Evolutionary conservation across 2,329 filamentous ascomycete species (phyloP), one percentile per base, ranked within the genome.

Genomic region (Fusarium oxysporum): DNA sequence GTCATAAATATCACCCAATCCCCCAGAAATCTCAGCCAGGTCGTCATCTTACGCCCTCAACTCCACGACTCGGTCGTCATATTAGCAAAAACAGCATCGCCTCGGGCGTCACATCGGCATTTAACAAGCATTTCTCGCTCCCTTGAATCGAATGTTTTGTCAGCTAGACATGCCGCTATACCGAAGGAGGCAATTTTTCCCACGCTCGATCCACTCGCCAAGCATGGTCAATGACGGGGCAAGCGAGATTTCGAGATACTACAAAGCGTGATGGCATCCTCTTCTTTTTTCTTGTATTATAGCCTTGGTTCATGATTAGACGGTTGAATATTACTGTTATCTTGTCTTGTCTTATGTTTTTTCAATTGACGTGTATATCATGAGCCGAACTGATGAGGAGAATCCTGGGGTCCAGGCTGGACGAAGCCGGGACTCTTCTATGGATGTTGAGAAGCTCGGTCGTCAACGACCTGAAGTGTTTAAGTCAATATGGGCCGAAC

Each of bases 371-470:
- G 9, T 23, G 16, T 25, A 51, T 35, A 53, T 30, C 23, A 76
- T 76, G 74, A 55, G 32, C 19, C 53, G 35, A 32, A 37, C 44
- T 19, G 74, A 76, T 23, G 68, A 72, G 40, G 75, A 78, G 50
- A 65, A 56, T 13, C n/a, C 38, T 10, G 64, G 56, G 11, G 51
- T 51, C 40, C 63, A 53, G 5, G n/a, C 57, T 45, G 63, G 60
- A 37, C 56, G 25, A 4, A 25, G 61, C 17, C 59, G 68, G 23
- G 62, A 65, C n/a, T 53, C 67, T 9, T 61, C 55, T 2, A 55
- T 71, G 12, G 75, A 78, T 25, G 65, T 78, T 40, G 76, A 78
- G 47, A 75, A 68, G 37, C 76, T 78, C 19, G 76, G 76, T n/a
- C 72, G 76, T 23, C 76, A 77, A 63, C 66, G 76, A 37, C 76